phyloP scores from a whole-genome alignment of 1,139 yeast genomes.

The Arxiozyma slooffiae region DNA sequence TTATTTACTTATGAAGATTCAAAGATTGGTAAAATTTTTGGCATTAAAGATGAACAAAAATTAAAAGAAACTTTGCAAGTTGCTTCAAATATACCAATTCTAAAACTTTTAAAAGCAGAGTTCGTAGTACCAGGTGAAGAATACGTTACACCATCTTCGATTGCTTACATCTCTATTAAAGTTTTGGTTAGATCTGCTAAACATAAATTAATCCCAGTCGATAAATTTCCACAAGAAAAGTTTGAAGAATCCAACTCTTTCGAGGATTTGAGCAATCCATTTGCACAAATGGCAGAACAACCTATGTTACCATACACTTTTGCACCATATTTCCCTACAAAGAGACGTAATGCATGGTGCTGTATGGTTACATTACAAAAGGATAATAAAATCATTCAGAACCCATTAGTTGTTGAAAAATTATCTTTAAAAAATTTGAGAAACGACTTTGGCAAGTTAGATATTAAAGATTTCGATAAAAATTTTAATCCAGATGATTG shows the following conservation, averaged over 20 bases:
- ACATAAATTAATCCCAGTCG: slow-evolving; percentile 36
- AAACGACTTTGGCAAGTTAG: slow-evolving; percentile 25
- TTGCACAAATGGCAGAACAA: slow-evolving; percentile 51
- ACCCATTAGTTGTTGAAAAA: slow-evolving; percentile 46
- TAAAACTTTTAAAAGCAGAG: slow-evolving; percentile 60
- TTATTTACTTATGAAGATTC: slow-evolving; percentile 48
- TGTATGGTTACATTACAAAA: slow-evolving; percentile 61
- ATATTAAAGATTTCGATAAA: slow-evolving; percentile 20
- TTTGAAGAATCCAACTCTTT: slow-evolving; percentile 44
- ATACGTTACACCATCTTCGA: slow-evolving; percentile 60
- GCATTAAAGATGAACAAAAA: slow-evolving; percentile 40
- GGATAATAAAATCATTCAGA: slow-evolving; percentile 70
- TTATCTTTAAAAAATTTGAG: slow-evolving; percentile 23
- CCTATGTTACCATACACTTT: slow-evolving; percentile 55
- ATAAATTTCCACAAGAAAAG: slow-evolving; percentile 33
- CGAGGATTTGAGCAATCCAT: slow-evolving; percentile 65
- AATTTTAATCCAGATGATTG: slow-evolving; percentile 38
- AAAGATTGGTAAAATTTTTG: slow-evolving; percentile 48
- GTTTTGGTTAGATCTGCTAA: slow-evolving; percentile 64
- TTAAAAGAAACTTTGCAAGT: slow-evolving; percentile 44
- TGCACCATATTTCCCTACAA: slow-evolving; percentile 67
- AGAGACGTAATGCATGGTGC: slow-evolving; percentile 50
- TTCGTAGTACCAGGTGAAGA: slow-evolving; percentile 87
- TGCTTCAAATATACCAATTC: slow-evolving; percentile 58
- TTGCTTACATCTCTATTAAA: slow-evolving; percentile 65